Conservation (phyloP, 1,139 yeast genomes). For the Scheffersomyces quercinus region DNA sequence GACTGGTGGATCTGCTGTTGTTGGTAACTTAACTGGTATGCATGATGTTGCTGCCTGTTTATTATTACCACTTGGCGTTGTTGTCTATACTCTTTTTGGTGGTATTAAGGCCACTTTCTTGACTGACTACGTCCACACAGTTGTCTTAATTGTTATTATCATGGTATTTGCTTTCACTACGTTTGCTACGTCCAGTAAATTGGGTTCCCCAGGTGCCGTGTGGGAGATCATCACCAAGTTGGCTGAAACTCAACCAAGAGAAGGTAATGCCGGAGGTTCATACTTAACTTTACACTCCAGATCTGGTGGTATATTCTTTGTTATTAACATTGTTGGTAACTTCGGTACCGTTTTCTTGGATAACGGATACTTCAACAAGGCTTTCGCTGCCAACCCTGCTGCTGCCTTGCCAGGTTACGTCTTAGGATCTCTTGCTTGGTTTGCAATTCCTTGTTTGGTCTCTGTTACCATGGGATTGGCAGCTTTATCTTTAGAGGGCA, state of each 20-base stretch:
- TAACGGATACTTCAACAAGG: conserved; percentile 89
- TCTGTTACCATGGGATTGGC: conserved; percentile 87
- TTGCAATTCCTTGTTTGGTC: conserved; percentile 79
- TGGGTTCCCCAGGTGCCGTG: conserved; percentile 82
- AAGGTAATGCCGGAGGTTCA: conserved; percentile 76
- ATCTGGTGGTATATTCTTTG: conserved; percentile 79
- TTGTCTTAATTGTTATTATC: conserved; percentile 58
- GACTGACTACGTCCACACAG: conserved; percentile 82
- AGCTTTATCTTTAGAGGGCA: conserved; percentile 66
- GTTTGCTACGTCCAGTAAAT: conserved; percentile 56
- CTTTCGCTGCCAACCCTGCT: conserved; percentile 82
- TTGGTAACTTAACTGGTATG: conserved; percentile 80
- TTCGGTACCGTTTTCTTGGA: conserved; percentile 89
- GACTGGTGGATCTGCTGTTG: conserved; percentile 84
- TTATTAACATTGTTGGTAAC: conserved; percentile 80
- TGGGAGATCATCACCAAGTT: conserved; percentile 68
- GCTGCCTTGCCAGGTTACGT: conserved; percentile 90
- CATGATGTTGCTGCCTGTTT: conserved; percentile 78
- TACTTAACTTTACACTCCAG: conserved; percentile 78
- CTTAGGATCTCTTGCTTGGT: conserved; percentile 90
- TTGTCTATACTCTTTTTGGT: conserved; percentile 80
- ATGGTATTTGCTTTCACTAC: conserved; percentile 63
- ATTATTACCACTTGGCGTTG: conserved; percentile 79
- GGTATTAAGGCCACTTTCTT: conserved; percentile 89
- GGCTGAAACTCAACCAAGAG: conserved; percentile 59